phyloP scores from a whole-genome alignment of 192 early-diverging fungal genomes.

The Kickxella alabastrina region DNA sequence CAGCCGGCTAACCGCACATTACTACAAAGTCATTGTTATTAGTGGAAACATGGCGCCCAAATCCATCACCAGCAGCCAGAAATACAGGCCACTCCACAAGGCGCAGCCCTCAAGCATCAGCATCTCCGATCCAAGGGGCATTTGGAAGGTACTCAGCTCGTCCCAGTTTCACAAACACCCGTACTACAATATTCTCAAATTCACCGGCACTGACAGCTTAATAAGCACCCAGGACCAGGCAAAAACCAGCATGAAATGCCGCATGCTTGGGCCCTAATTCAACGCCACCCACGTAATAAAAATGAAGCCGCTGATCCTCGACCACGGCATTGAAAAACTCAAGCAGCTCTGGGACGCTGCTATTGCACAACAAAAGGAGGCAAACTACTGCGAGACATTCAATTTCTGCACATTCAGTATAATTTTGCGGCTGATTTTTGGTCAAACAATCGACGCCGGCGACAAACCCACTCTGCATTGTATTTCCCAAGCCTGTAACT shows the following conservation, averaged over 20 bases:
- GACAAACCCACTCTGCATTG: constrained; percentile 8
- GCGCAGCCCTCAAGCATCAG: constrained; percentile 18
- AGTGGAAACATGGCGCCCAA: constrained; percentile 7
- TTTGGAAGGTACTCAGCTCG: constrained; percentile 17
- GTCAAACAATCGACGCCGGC: constrained; percentile 11
- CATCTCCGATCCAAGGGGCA: constrained; percentile 23
- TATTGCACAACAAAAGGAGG: not conserved
- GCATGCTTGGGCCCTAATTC: constrained; percentile 23
- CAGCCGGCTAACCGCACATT: not conserved
- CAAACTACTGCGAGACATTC: constrained; percentile 23
- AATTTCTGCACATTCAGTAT: constrained; percentile 20
- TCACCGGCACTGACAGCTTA: constrained; percentile 11
- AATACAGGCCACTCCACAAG: constrained; percentile 19
- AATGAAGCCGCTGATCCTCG: constrained; percentile 27
- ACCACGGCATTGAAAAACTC: constrained; percentile 8
- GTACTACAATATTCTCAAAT: constrained; percentile 21
- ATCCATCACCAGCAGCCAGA: not conserved
- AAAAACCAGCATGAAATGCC: constrained; percentile 9
- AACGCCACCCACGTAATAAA: constrained; percentile 8
- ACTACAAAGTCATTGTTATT: constrained; percentile 2
- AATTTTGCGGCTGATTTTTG: constrained; percentile 21
- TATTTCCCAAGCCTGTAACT: constrained; percentile 14
- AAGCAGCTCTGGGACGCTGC: constrained; percentile 6
- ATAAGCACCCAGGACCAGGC: constrained; percentile 7
- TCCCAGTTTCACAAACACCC: constrained; percentile 9